Evolutionary conservation across 73 alveolate genomes (phyloP), one percentile per base, ranked within the genome.

Genomic region (Blepharisma stoltei): DNA sequence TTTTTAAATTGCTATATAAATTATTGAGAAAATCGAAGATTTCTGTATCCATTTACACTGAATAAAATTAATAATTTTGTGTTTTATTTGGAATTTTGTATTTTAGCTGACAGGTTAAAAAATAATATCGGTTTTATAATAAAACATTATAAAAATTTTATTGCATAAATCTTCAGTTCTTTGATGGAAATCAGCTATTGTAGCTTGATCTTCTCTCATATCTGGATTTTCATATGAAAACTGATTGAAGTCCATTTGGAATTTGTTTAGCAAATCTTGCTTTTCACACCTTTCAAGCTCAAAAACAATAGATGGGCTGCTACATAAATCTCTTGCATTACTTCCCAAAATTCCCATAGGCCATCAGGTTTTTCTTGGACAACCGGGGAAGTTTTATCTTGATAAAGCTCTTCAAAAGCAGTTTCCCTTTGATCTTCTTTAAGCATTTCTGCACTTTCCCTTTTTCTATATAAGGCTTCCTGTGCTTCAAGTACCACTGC

Each of bases 181-280:
- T 77, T 90, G 89, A 73, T 96, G 99, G 54, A 94, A 92, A 60
- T 96, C 99, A 76, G 94, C 98, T 76, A 94, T 94, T 7, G 97
- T 95, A 53, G 85, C 91, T 5, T 91, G 97, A 71, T 96, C 99
- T 81, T 96, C 99, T 77, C 96, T 86, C 79, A 95, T 78, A 83
- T 95, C 99, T 7, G 98, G 97, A 65, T 92, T 94, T 68, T 92
- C 97, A 77, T 89, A 95, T 7, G 92, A 88, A 76, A 95, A 95
- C 79, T 87, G 80, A 83, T 95, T 95, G 78, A 90, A 95, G 54
- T 90, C 89, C 85, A 82, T 81, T 73, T 94, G 93, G 86, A 90
- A 95, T 53, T 92, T 84, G 66, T 92, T 94, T 47, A 96, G 84
- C 67, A 88, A 81, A 66, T 81, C 89, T 80, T 94, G 95, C 86